Conservation (phyloP, 805 yeast species). For the Candida endomychidarum region DNA sequence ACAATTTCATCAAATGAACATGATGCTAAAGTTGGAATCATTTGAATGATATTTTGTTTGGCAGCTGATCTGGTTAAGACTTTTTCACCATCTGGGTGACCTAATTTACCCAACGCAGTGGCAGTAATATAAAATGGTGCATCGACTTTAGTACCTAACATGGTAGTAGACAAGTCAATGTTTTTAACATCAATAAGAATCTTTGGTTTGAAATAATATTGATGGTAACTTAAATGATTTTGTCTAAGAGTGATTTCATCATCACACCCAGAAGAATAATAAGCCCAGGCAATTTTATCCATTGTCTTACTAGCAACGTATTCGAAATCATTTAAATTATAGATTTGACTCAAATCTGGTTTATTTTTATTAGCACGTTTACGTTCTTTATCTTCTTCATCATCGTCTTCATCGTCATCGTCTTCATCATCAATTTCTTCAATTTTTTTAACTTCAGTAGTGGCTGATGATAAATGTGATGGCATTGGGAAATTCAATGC, state of each 20-base stretch:
- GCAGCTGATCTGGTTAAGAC: constrained; percentile 84
- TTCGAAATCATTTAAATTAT: constrained; percentile 85
- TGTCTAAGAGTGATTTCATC: constrained; percentile 90
- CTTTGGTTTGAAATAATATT: constrained; percentile 84
- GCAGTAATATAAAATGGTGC: constrained; percentile 91
- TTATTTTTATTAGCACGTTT: constrained; percentile 35
- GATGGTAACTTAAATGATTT: constrained; percentile 85
- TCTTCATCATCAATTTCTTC: constrained; percentile 36
- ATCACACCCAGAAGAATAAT: constrained; percentile 88
- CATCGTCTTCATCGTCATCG: constrained; percentile 35
- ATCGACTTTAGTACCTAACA: constrained; percentile 68
- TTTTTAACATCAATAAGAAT: constrained; percentile 77
- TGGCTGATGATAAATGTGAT: constrained; percentile 9
- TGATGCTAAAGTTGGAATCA: constrained; percentile 91
- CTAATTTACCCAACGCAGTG: constrained; percentile 88
- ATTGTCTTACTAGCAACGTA: constrained; percentile 77
- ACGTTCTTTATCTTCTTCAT: constrained; percentile 26
- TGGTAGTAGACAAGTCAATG: constrained; percentile 66
- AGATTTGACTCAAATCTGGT: constrained; percentile 70
- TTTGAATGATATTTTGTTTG: constrained; percentile 67
- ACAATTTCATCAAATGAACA: constrained; percentile 85
- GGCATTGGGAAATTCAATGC: constrained; percentile 22
- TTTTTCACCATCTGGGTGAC: constrained; percentile 91
- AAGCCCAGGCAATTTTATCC: constrained; percentile 83
- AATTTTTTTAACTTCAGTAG: constrained; percentile 12